These are phyloP conservation scores for Boechera divaricarpa DNA, from an alignment of 345 rosid genomes.

Conservation along the genomic window DNA sequence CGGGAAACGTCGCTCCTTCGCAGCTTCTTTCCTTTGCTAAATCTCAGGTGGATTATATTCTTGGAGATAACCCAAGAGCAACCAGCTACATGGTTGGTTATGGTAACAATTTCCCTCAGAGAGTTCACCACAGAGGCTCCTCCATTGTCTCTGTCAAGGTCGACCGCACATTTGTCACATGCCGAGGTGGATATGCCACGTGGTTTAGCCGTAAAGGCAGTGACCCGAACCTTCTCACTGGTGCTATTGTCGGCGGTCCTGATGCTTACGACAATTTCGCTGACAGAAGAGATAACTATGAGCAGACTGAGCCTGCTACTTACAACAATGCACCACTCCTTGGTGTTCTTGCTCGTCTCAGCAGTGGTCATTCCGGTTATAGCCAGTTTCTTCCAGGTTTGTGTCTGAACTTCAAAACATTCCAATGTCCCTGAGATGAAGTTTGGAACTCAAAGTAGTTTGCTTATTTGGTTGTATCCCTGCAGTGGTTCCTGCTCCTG, in stretches of 20 bases:
- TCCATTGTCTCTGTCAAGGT: conserved; percentile 87
- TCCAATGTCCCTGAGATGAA: background rate
- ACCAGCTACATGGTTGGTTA: conserved; percentile 98
- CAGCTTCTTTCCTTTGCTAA: conserved; percentile 83
- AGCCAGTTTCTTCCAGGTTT: conserved; percentile 97
- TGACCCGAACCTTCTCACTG: conserved; percentile 89
- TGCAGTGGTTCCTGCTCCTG: conserved; percentile 59
- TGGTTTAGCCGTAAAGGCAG: conserved; percentile 79
- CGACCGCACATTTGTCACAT: conserved; percentile 66
- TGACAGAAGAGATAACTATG: conserved; percentile 89
- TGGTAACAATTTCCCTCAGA: conserved; percentile 88
- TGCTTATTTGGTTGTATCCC: background rate
- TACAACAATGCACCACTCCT: conserved; percentile 97
- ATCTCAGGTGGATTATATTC: conserved; percentile 95
- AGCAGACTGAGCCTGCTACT: conserved; percentile 99
- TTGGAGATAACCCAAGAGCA: conserved; percentile 97
- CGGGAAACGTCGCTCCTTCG: conserved; percentile 63
- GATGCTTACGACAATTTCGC: conserved; percentile 95
- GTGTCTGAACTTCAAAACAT: background rate
- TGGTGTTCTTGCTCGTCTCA: conserved; percentile 84
- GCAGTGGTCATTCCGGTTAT: conserved; percentile 67
- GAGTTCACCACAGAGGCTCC: conserved; percentile 91
- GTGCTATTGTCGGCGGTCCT: conserved; percentile 97
- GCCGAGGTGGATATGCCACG: conserved; percentile 95
- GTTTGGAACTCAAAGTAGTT: conserved; percentile 6